Base-by-base conservation (phyloP, 345 rosid species). In the Microthlaspi erraticum region DNA sequence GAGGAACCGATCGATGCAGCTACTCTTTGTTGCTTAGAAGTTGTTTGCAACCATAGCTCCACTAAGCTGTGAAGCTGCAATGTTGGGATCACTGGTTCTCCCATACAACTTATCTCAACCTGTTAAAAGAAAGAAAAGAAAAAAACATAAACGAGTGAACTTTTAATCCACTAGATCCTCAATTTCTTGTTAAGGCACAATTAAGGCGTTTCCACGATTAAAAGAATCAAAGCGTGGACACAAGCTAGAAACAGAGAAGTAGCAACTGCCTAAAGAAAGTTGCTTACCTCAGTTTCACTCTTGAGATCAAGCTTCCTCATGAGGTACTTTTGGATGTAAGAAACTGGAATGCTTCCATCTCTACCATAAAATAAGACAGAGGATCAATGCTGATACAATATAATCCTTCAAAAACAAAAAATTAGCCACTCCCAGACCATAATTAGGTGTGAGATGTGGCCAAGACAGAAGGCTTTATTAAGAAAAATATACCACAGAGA, bases 71-170 rank as follows among this genome's bases (percentile, higher is more conserved):
- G 82, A 68, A 91, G 75, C 56, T 83, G 86, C 80, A 83, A 66
- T 5, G 88, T 81, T 39, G 99, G 96, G 63, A 78, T 80, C 26
- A 91, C 88, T 4, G 96, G 80, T 67, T 86, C 86, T 23, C 98
- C 99, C 86, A 88, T 76, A 64, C 97, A 94, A 80, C 62, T 83
- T 56, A 94, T 88, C 81, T 89, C 99, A 51, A 94, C 87, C 99
- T 94, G 81, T 55, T 71, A 8, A 1, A 57, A 32, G 34, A 32
- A 5, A 32, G 7, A 39, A 58, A 26, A 59, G 4, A 29, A 0
- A 29, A 0, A 3, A 12, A 26, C 19, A 36, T 3, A 43, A 26
- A 7, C 38, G 1, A 50, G 31, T 53, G 6, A 44, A 43, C 42
- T 5, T 26, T 26, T 26, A 26, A 26, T 26, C 29, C 29, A 26